These are phyloP conservation scores for Ploettnerulaceae sp. DNA, from an alignment of 2,329 filamentous ascomycete species.

Conservation along the genomic window DNA sequence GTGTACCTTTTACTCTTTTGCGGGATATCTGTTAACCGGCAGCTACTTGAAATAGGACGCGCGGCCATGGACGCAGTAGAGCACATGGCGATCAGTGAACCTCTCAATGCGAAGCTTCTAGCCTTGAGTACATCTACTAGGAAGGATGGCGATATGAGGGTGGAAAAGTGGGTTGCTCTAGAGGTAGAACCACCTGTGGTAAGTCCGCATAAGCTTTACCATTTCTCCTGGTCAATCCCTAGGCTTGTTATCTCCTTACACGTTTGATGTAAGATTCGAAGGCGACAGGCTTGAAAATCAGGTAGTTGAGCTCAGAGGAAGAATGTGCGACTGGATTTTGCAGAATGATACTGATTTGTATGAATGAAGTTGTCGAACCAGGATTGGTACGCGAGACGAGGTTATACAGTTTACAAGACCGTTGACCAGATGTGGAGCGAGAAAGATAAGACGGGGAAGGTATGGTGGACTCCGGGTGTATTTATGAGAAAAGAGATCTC, in stretches of 20 bases:
- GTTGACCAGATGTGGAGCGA: slow-evolving; percentile 18
- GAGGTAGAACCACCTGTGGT: not conserved
- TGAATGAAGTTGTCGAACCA: slow-evolving; percentile 10
- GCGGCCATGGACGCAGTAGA: slow-evolving; percentile 28
- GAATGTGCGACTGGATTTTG: too few relatives aligned
- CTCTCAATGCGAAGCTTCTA: slow-evolving; percentile 22
- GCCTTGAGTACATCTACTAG: slow-evolving; percentile 15
- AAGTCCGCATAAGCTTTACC: too few relatives aligned
- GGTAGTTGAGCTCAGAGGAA: too few relatives aligned
- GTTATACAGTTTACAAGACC: slow-evolving; percentile 23
- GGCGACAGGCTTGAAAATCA: too few relatives aligned
- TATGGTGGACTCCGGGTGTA: slow-evolving; percentile 18
- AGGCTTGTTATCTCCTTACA: too few relatives aligned
- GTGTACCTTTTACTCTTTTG: not conserved
- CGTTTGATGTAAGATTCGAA: too few relatives aligned
- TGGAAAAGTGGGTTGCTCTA: not conserved
- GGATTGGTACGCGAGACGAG: slow-evolving; percentile 29
- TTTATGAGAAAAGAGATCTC: slow-evolving; percentile 28
- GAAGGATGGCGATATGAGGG: not conserved
- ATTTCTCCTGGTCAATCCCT: too few relatives aligned
- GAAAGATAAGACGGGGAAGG: slow-evolving; percentile 18
- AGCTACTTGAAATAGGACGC: too few relatives aligned
- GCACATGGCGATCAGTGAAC: slow-evolving; percentile 14
- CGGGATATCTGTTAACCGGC: not conserved
- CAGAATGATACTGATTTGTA: too few relatives aligned